Evolutionary conservation across 768 basidiomycete genomes (phyloP), one percentile per base, ranked within the genome.

Genomic region (Lentinula sp.): DNA sequence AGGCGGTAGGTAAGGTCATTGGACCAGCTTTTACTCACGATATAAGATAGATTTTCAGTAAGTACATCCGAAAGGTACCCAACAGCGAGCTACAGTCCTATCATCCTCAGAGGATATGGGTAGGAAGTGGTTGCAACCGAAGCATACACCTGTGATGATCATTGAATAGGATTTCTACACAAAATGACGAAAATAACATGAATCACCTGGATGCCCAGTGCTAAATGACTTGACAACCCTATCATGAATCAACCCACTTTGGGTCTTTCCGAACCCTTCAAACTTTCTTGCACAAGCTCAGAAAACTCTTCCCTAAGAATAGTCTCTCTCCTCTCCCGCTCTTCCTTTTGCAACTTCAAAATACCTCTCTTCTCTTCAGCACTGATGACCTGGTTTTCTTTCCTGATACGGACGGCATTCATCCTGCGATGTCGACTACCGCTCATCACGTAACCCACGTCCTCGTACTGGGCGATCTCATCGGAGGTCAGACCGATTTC

Each of bases 321-420:
- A 6, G 88, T 79, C 75, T 99, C 97, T 68, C 93, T 83, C 75
- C 95, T 86, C 73, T 89, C 87, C 72, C 90, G 85, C 77, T 99
- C 97, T 72, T 98, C 96, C 71, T 80, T 90, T 75, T 98, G 96
- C 73, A 98, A 69, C 75, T 97, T 96, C 71, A 98, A 71, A 61
- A 98, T 95, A 39, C 93, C 92, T 37, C 97, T 77, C 81, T 98
- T 98, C 81, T 99, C 97, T 75, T 98, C 97, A 1, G 96, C 95
- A 67, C 90, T 93, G 71, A 99, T 99, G 64, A 98, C 95, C 76
- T 99, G 97, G 77, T 99, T 98, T 79, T 99, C 97, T 81, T 98
- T 98, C 70, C 96, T 80, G 86, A 99, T 91, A 62, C 97, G 91
- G 48, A 99, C 96, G 0, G 97, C 96, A 66, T 98, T 99, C 97